phyloP scores from a whole-genome alignment of 2,329 filamentous ascomycete genomes.

The Alternaria sp. region DNA sequence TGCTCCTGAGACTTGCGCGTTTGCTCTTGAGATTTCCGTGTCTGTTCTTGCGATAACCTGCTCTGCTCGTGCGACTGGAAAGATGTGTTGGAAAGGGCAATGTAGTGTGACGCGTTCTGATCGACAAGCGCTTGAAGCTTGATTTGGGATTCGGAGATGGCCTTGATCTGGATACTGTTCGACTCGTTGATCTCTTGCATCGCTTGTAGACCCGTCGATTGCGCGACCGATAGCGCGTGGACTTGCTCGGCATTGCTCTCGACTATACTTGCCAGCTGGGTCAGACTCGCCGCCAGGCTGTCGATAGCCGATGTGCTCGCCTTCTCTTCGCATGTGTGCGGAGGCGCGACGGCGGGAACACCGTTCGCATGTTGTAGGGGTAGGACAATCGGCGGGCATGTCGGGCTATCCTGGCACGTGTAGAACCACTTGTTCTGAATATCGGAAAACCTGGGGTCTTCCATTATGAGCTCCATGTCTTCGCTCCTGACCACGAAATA shows the following conservation, averaged over 20 bases:
- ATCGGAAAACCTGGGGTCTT: conserved; percentile 36
- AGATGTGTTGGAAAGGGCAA: conserved; percentile 41
- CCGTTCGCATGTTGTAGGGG: conserved; percentile 40
- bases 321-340: conserved; percentile 9
- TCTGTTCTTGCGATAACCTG: conserved; percentile 32
- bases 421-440: conserved; percentile 46
- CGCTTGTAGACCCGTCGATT: conserved; percentile 40
- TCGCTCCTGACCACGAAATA: conserved; percentile 45
- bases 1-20: conserved; percentile 28
- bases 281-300: conserved; percentile 31
- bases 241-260: conserved; percentile 42
- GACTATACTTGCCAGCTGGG: conserved; percentile 35
- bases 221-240: conserved; percentile 41
- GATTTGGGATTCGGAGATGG: conserved; percentile 38
- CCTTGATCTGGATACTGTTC: conserved; percentile 44
- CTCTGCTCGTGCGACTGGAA: conserved; percentile 40
- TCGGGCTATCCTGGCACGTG: conserved; percentile 31
- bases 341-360: conserved; percentile 20
- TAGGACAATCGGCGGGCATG: conserved; percentile 30
- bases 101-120: conserved; percentile 45
- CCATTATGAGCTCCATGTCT: conserved; percentile 43
- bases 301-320: conserved; percentile 25
- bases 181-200: conserved; percentile 49
- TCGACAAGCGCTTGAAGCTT: conserved; percentile 39
- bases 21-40: conserved; percentile 10